Base-by-base conservation (phyloP, 2,329 filamentous ascomycete species). In the Grosmannia clavigera region DNA sequence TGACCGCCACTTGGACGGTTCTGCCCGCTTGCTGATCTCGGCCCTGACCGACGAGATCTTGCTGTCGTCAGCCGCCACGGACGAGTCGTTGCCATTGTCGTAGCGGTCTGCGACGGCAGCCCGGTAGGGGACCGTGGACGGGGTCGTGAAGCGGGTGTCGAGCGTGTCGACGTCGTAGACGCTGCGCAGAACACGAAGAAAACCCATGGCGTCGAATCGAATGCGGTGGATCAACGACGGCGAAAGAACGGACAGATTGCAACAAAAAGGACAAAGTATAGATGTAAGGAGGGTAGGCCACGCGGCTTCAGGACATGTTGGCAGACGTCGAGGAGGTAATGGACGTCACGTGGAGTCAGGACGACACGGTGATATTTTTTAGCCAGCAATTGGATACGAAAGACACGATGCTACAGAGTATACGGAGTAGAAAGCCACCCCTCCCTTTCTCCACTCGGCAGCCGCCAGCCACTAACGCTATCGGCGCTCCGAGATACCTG, bases 1-100 rank as follows among this genome's bases (percentile, higher is more conserved):
- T 0, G 91, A 95, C 29, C 80, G 83, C 92, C 92, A 99, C 84
- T 82, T 87, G 52, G 92, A 81, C 43, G 84, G 82, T 63, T 81
- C 78, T 60, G 72, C 79, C 68, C 71, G 70, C 58, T 58, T 62
- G 53, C 4, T 35, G 46, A 62, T 59, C 70, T 75, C 67, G 27
- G 61, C 58, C 27, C 29, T 5, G n/a, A 6, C n/a, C 25, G 35
- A 16, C 27, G 16, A n/a, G 2, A n/a, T 29, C 33, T 48, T 25
- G 51, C 68, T 70, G 62, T 70, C 72, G 71, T 74, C 67, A 10
- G 62, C 46, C 3, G 56, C 50, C 1, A 60, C 48, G 14, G 57
- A 56, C 7, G 50, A 53, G 16, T 55, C 62, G 25, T 22, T 60
- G 67, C 57, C 62, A 31, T 22, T 60, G 67, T 69, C 53, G 65